Evolutionary conservation across 1,284 basidiomycete genomes (phyloP), one percentile per base, ranked within the genome.

Genomic region (Ustilago tritici): DNA sequence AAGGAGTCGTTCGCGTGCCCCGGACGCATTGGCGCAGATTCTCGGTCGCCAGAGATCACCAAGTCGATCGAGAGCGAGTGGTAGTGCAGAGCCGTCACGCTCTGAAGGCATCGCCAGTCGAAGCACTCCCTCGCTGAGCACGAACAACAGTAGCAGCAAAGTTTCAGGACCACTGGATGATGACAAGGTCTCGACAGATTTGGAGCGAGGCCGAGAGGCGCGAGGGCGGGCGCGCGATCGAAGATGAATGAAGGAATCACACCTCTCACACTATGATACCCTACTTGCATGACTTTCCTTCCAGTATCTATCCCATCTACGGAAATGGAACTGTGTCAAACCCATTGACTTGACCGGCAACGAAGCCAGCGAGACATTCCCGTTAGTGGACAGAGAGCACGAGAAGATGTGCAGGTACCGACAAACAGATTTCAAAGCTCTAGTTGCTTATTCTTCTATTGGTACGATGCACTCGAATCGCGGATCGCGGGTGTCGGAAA

Each of bases 1-100:
- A 4, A 60, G 70, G 12, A 75, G 74, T 35, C 55, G 79, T 4
- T 78, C 76, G 19, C 50, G 79, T 9, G 79, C 79, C 2, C 79
- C 79, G 0, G 79, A 81, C 31, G 79, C 79, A 1, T 50, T 81
- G 32, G 65, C 77, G 19, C 67, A 79, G 57, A 72, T 79, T 32
- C 55, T 81, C 40, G 71, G 67, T 23, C n/a, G 73, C 19, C 61
- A 69, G 14, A 55, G 76, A 7, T 73, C 76, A 28, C 43, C 57
- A 17, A 78, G 76, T 58, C 70, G 76, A 1, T 65, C 75, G n/a
- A 28, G 75, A 14, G 58, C 40, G 5, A 50, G 61, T 7, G 23
- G 36, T 31, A 32, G 58, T 23, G 7, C 34, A 38, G 68, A 60
- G 17, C 34, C 57, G 15, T 41, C 54, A n/a, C 54, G 36, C 3